Percentiles rank a stretch among this genome's conserved stretches.
Conservation (phyloP, 2,329 filamentous ascomycete genomes). For the Fusarium humuli region DNA sequence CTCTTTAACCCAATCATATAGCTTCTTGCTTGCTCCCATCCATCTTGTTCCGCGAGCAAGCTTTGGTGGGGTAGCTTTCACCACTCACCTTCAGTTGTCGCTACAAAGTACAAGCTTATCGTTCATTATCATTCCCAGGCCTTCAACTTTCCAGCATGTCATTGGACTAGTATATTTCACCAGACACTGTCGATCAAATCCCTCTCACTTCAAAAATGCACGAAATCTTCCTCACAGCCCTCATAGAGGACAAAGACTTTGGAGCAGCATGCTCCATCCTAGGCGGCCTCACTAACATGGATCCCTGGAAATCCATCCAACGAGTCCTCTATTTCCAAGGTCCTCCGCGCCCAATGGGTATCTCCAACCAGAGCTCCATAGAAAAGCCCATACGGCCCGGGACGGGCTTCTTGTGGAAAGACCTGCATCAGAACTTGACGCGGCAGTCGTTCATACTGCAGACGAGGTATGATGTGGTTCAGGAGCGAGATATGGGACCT, state of each 20-base stretch:
- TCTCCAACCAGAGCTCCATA: constrained; percentile 57
- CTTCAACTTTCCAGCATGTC: not conserved
- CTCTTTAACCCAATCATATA: not conserved
- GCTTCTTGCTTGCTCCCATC: not conserved
- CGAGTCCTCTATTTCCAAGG: constrained; percentile 67
- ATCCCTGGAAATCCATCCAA: constrained; percentile 60
- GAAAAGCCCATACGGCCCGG: constrained; percentile 56
- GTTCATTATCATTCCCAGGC: not conserved
- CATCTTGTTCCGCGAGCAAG: not conserved
- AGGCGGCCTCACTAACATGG: constrained; percentile 68
- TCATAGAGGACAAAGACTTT: constrained; percentile 63
- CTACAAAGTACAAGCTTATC: not conserved
- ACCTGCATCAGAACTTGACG: constrained; percentile 65
- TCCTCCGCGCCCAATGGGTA: constrained; percentile 58
- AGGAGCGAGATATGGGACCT: constrained; percentile 60
- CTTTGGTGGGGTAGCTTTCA: constrained; percentile 22
- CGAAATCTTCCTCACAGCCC: constrained; percentile 69
- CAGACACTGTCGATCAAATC: not conserved
- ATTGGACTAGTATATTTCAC: not conserved
- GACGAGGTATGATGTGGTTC: constrained; percentile 64
- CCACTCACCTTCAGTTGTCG: not conserved
- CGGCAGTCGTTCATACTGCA: constrained; percentile 70
- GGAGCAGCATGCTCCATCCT: constrained; percentile 64
- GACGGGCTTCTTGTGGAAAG: constrained; percentile 59
- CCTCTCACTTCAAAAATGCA: constrained; percentile 51